A percentile compares a stretch with the other conserved stretches of the same genome.
phyloP scores from a whole-genome alignment of 169 alveolate species.

The Plasmodium reichenowi region DNA sequence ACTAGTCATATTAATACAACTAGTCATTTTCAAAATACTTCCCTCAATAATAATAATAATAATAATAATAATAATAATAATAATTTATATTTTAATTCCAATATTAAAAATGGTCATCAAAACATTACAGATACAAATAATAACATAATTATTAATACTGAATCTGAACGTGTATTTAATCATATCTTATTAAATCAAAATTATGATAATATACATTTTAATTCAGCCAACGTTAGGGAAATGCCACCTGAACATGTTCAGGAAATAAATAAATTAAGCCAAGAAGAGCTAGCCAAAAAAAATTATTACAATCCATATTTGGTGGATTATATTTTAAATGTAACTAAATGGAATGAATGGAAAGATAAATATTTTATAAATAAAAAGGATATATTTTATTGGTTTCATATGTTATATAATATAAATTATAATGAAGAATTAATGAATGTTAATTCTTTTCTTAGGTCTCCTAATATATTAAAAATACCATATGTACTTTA shows the following conservation, averaged over 20 bases:
- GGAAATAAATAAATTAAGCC: background rate
- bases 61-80: background rate
- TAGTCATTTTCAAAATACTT: too few relatives aligned
- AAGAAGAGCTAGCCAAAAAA: background rate
- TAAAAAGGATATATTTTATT: slow-evolving; percentile 21
- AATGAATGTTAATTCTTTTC: background rate
- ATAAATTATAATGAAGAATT: slow-evolving; percentile 20
- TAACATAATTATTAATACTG: background rate
- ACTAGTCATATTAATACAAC: too few relatives aligned
- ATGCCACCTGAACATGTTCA: too few relatives aligned
- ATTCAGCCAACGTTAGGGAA: too few relatives aligned
- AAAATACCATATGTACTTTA: slow-evolving; percentile 41
- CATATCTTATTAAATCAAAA: too few relatives aligned
- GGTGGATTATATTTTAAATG: slow-evolving; percentile 14
- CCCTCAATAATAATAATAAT: background rate
- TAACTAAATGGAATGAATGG: background rate
- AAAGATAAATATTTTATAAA: slow-evolving; percentile 17
- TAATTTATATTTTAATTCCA: background rate
- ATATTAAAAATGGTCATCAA: too few relatives aligned
- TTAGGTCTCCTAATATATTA: slow-evolving; percentile 45
- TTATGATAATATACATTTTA: too few relatives aligned
- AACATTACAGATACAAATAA: background rate
- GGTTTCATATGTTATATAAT: slow-evolving; percentile 34
- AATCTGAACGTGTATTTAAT: too few relatives aligned
- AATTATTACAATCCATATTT: slow-evolving; percentile 2